Evolutionary conservation across 2,329 filamentous ascomycete species (phyloP).

Genomic region (Aspergillus brasiliensis): DNA sequence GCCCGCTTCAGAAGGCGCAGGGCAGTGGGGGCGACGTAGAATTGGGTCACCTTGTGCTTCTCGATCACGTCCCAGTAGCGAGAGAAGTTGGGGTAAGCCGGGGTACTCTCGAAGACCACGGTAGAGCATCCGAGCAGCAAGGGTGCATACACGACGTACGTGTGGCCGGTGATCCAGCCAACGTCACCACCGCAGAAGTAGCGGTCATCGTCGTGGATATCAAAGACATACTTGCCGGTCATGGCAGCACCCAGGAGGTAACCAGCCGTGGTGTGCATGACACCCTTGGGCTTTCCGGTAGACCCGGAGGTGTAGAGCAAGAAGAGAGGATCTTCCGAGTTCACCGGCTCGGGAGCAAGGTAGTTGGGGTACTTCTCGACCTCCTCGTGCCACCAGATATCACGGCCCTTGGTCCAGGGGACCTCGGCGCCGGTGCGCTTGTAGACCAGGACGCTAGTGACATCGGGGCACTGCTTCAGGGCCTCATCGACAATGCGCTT

Average conservation of each 20-base stretch:
- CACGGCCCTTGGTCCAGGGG: slow-evolving; percentile 84
- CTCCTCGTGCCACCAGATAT: slow-evolving; percentile 99
- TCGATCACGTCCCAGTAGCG: slow-evolving; percentile 99
- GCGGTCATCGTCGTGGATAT: slow-evolving; percentile 88
- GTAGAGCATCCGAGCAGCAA: slow-evolving; percentile 90
- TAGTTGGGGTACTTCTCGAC: slow-evolving; percentile 95
- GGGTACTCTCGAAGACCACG: slow-evolving; percentile 96
- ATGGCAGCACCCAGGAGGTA: slow-evolving; percentile 92
- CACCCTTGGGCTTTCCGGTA: slow-evolving; percentile 97
- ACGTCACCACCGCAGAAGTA: slow-evolving; percentile 99
- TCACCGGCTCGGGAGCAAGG: slow-evolving; percentile 84
- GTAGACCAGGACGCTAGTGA: slow-evolving; percentile 84
- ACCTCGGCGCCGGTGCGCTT: slow-evolving; percentile 93
- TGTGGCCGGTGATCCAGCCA: slow-evolving; percentile 98
- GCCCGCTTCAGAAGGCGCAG: slow-evolving; percentile 92
- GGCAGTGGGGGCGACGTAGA: slow-evolving; percentile 96
- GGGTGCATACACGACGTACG: slow-evolving; percentile 96
- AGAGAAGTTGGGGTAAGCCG: slow-evolving; percentile 95
- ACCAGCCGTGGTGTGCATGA: slow-evolving; percentile 95
- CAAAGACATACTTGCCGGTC: slow-evolving; percentile 98
- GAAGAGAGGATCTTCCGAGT: slow-evolving; percentile 94
- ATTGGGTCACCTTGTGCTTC: slow-evolving; percentile 92
- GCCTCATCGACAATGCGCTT: slow-evolving; percentile 99
- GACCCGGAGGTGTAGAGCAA: slow-evolving; percentile 97
- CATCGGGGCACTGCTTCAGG: slow-evolving; percentile 90